A percentile compares a stretch with the other conserved stretches of the same genome.
These are phyloP conservation scores for Pelargonium australe DNA, from an alignment of 441 rosid species.

Conservation along the genomic window DNA sequence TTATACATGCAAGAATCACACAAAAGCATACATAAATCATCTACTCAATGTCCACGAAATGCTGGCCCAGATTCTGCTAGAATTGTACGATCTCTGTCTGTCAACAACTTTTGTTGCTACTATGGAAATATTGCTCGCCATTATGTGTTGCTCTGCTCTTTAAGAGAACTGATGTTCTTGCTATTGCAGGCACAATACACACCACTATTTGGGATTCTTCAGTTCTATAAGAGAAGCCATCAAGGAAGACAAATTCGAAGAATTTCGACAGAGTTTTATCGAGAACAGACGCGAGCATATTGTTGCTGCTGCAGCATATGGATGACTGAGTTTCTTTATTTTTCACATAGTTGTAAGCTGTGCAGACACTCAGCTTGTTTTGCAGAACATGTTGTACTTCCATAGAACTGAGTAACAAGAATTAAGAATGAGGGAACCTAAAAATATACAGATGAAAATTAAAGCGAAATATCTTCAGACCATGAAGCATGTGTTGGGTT, in stretches of 20 bases:
- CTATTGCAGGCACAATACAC: slow-evolving; percentile 66
- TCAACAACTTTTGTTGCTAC: slow-evolving; percentile 2
- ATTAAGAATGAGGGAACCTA: too few relatives aligned
- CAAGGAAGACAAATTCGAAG: slow-evolving; percentile 45
- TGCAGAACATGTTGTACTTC: neutral
- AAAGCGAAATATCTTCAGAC: too few relatives aligned
- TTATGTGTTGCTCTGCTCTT: neutral
- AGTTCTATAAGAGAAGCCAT: slow-evolving; percentile 48
- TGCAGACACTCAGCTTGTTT: neutral
- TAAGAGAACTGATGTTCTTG: slow-evolving; percentile 1
- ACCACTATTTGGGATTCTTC: slow-evolving; percentile 61
- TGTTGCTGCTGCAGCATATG: slow-evolving; percentile 20
- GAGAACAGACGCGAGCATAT: slow-evolving; percentile 34
- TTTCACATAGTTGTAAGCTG: neutral
- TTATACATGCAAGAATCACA: slow-evolving; percentile 68
- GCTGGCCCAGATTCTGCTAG: slow-evolving; percentile 69
- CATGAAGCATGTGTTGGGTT: too few relatives aligned
- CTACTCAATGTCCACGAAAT: slow-evolving; percentile 71
- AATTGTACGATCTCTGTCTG: slow-evolving; percentile 38
- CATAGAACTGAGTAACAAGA: too few relatives aligned
- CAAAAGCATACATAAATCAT: slow-evolving; percentile 68
- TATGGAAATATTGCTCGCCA: neutral
- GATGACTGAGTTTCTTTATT: slow-evolving; percentile 14
- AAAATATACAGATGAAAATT: too few relatives aligned
- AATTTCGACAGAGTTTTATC: slow-evolving; percentile 37